Conservation (phyloP, 2,329 filamentous ascomycete genomes). For the Aspergillus calidoustus region DNA sequence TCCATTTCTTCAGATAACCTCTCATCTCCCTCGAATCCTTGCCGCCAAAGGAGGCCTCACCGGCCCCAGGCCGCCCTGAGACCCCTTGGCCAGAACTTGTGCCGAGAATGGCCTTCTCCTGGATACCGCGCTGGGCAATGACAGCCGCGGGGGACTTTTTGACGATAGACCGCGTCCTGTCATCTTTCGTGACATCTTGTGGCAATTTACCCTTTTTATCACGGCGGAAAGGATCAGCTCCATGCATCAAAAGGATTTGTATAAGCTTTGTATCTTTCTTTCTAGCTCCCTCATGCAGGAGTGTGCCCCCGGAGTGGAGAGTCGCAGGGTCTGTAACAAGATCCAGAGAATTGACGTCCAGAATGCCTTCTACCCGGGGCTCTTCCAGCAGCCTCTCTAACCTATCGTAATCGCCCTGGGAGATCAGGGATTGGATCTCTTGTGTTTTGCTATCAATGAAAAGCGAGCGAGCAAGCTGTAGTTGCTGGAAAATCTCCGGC, state of each 20-base stretch:
- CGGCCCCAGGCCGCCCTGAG: conserved; percentile 48
- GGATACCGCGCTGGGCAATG: conserved; percentile 90
- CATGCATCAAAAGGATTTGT: conserved; percentile 87
- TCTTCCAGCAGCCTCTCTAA: conserved; percentile 84
- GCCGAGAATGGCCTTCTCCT: conserved; percentile 94
- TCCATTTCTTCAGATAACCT: conserved; percentile 99
- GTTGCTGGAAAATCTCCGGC: conserved; percentile 92
- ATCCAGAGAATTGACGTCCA: conserved; percentile 92
- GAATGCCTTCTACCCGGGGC: conserved; percentile 77
- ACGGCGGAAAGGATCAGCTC: conserved; percentile 91
- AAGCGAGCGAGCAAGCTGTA: conserved; percentile 86
- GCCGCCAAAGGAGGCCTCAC: conserved; percentile 64
- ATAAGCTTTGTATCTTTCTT: conserved; percentile 86
- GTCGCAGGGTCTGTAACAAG: conserved; percentile 81
- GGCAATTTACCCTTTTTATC: conserved; percentile 95
- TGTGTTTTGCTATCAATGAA: conserved; percentile 86
- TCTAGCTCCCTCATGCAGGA: conserved; percentile 90
- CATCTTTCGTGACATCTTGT: conserved; percentile 95
- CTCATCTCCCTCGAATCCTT: conserved; percentile 97
- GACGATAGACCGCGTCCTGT: conserved; percentile 81
- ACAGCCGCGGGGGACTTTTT: conserved; percentile 95
- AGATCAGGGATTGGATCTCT: conserved; percentile 80
- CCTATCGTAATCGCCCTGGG: conserved; percentile 72
- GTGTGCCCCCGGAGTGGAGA: conserved; percentile 80
- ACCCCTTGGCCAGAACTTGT: conserved; percentile 66